Base-by-base conservation (phyloP, 2,329 filamentous ascomycete species). In the Penicillium sp. region DNA sequence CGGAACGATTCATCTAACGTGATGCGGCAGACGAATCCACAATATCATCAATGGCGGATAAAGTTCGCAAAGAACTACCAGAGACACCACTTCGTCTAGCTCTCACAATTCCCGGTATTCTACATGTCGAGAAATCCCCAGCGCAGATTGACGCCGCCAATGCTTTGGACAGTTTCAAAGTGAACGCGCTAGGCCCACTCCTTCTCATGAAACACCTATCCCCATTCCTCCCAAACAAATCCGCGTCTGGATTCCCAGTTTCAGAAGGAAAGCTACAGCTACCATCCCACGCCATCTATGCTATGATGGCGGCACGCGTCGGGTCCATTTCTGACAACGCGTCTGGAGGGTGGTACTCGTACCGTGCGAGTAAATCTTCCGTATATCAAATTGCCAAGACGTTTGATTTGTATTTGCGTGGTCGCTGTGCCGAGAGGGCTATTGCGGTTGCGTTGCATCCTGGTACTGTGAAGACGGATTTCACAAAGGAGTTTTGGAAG, bases 281-380 rank as follows among this genome's bases (percentile, higher is more conserved):
- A 2, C 81, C 84, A 0, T 60, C 68, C 0, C 82, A 85, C 58
- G 87, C 91, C 0, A 85, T 88, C 2, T 91, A 89, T 82, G 84
- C 89, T n/a, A 86, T 86, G 71, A 90, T 93, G 87, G 89, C 89
- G 6, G 92, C 91, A 1, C 86, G 92, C 47, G 90, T 96, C 0
- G 91, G 91, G 10, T 89, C 86, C 35, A 89, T 90, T 24, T 80
- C 84, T 0, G 91, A 94, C 69, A 94, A 96, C 71, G 73, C 78
- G 2, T 81, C 88, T 0, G 92, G 91, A 2, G 92, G 92, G 0
- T 95, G 91, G 92, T 96, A 92, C 75, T 88, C 84, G 59, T 95
- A 95, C 76, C 88, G 92, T 15, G 86, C 89, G 8, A 89, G 86
- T 57, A 96, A 95, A 76, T 86, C 91, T 0, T 91, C 84, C 2